Base-by-base conservation (phyloP, 345 rosid species). In the Acer saccharum region DNA sequence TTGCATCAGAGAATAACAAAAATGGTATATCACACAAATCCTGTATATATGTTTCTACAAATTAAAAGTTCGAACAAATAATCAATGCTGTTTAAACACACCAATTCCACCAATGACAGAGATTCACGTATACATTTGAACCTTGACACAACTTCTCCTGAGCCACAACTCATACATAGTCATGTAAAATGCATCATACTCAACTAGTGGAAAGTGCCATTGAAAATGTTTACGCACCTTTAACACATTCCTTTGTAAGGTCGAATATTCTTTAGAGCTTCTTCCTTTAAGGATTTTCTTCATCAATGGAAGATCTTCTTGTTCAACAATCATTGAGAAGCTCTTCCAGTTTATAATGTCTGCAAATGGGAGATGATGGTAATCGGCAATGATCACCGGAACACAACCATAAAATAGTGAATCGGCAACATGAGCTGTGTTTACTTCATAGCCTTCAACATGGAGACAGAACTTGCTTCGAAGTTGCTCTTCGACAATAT, bases 401-500 rank as follows among this genome's bases (percentile, higher is more conserved):
- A 85, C 81, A 50, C 90, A 88, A 1, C 88, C 90, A 32, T 85
- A 85, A 80, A 84, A 85, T 46, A 88, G 75, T 0, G 90, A 80
- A 77, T 88, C 90, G 16, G 83, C 88, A 62, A 88, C 83, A 10
- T 90, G 86, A 46, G 93, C 91, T 17, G 90, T 88, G 75, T 90
- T 88, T 16, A 88, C 90, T 85, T 90, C 91, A 64, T 85, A 90
- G 62, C 93, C 93, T 78, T 90, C 86, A 79, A 88, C 88, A 60
- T 90, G 90, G 81, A 88, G 87, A 74, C 93, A 90, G 74, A 88
- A n/a, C n/a, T n/a, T n/a, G n/a, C n/a, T n/a, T n/a, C n/a, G n/a
- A n/a, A n/a, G n/a, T n/a, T n/a, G n/a, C n/a, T n/a, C n/a, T n/a
- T n/a, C n/a, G n/a, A n/a, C n/a, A n/a, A n/a, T n/a, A n/a, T n/a